phyloP scores from a whole-genome alignment of 2,329 filamentous ascomycete species.

The Nemania serpens region DNA sequence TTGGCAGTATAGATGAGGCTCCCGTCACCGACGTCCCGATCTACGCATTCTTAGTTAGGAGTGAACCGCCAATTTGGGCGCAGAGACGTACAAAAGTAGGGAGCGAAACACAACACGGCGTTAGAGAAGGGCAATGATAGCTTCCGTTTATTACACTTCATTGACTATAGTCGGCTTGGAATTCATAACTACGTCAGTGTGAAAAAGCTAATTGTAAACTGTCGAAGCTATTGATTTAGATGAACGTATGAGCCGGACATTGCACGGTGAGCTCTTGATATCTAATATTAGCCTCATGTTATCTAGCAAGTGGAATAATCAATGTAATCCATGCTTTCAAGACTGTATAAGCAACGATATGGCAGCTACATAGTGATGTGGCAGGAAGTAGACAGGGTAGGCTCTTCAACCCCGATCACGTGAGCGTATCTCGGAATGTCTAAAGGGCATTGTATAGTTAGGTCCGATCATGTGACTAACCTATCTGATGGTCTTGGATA shows the following conservation, averaged over 20 bases:
- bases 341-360: no score
- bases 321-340: neutral
- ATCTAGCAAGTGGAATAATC: neutral
- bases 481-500: slow-evolving; percentile 5
- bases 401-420: slow-evolving; percentile 24
- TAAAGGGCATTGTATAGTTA: neutral
- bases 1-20: no score
- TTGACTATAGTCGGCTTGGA: neutral
- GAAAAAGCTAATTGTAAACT: neutral
- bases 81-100: no score
- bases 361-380: no score
- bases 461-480: slow-evolving; percentile 28
- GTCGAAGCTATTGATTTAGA: neutral
- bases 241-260: neutral
- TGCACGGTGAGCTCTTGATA: neutral
- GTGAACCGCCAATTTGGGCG: no score
- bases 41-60: no score
- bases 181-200: neutral
- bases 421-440: slow-evolving; percentile 26
- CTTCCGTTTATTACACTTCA: no score
- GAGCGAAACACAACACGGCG: no score
- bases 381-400: neutral
- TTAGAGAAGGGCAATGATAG: no score
- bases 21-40: no score
- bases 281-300: neutral